A percentile compares a stretch with the other conserved stretches of the same genome.
phyloP scores from a whole-genome alignment of 371 early-diverging fungal genomes.

The Syncephalastrum racemosum region DNA sequence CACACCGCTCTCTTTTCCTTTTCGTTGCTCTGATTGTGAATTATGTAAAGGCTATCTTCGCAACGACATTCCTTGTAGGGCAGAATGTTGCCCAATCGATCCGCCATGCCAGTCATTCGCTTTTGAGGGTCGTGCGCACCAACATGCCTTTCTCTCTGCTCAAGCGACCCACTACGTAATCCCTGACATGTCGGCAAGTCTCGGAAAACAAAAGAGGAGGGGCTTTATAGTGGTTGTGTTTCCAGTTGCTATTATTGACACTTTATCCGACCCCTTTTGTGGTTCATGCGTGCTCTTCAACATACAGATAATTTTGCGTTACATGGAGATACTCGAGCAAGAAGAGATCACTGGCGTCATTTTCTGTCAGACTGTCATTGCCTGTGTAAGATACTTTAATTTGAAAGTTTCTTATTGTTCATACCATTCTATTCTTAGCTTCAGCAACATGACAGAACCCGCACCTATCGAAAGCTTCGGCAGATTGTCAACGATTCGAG shows the following conservation, averaged over 20 bases:
- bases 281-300: constrained; percentile 3
- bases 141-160: constrained; percentile 41
- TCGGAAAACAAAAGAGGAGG: constrained; percentile 1
- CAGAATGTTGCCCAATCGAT: constrained; percentile 36
- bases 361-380: constrained; percentile 66
- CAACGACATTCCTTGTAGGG: constrained; percentile 64
- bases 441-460: constrained; percentile 62
- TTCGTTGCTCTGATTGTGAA: background rate
- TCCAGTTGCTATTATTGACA: background rate
- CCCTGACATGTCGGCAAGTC: constrained; percentile 57
- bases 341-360: constrained; percentile 62
- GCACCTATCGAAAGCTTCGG: constrained; percentile 62
- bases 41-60: constrained; percentile 55
- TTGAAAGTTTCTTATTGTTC: background rate
- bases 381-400: constrained; percentile 42
- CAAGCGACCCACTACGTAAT: constrained; percentile 49
- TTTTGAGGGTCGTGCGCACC: constrained; percentile 21
- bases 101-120: constrained; percentile 26
- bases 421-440: constrained; percentile 29
- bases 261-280: background rate
- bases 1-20: background rate
- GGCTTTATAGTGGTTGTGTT: constrained; percentile 13
- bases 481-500: constrained; percentile 58
- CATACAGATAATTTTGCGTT: constrained; percentile 56
- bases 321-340: constrained; percentile 58